phyloP scores from a whole-genome alignment of 139 green algal genomes.

The Haematococcus lacustris region DNA sequence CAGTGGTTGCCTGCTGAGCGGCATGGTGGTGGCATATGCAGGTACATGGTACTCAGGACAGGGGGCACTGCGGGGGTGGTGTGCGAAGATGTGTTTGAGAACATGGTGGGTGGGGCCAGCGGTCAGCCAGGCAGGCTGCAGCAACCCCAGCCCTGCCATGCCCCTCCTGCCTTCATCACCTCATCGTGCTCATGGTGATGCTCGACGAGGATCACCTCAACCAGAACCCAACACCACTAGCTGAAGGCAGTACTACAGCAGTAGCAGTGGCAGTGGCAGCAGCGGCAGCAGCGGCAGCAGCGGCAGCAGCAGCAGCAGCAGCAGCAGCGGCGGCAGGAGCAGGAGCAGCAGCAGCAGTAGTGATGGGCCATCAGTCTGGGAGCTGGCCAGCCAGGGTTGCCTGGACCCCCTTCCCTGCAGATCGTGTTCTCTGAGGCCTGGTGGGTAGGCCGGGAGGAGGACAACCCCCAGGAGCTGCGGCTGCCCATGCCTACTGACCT shows the following conservation, averaged over 20 bases:
- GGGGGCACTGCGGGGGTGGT: constrained; percentile 28
- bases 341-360: neutral
- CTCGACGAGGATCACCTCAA: too few relatives aligned
- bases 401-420: constrained; percentile 20
- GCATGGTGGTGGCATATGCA: too few relatives aligned
- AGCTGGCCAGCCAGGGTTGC: neutral
- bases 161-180: too few relatives aligned
- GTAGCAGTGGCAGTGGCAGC: neutral
- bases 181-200: too few relatives aligned
- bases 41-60: constrained; percentile 65
- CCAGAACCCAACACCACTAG: too few relatives aligned
- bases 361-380: neutral
- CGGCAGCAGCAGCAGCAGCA: neutral
- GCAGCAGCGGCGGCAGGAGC: neutral
- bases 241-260: neutral
- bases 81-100: constrained; percentile 84
- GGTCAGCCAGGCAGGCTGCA: too few relatives aligned
- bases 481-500: constrained; percentile 64
- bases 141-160: too few relatives aligned
- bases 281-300: neutral
- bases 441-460: constrained; percentile 71
- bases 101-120: constrained; percentile 48
- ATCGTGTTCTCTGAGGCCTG: constrained; percentile 75
- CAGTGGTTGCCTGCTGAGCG: too few relatives aligned
- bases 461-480: constrained; percentile 72